Evolutionary conservation across 2,329 filamentous ascomycete species (phyloP).

Genomic region (Colletotrichum sp.): DNA sequence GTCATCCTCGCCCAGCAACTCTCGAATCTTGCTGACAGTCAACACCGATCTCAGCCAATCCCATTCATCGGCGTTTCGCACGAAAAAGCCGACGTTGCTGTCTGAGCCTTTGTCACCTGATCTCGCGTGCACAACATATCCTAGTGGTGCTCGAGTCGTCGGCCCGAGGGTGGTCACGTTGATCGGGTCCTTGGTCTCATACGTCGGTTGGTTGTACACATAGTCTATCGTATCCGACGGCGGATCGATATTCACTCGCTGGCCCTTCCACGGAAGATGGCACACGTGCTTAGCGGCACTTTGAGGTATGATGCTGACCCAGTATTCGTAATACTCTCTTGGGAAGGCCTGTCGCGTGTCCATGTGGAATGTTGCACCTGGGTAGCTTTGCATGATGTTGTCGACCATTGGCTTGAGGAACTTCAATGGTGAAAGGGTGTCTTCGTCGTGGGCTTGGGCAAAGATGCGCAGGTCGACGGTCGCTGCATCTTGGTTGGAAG

Average conservation of each 20-base stretch:
- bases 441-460: constrained; percentile 45
- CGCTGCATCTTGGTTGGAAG: constrained; percentile 48
- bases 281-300: constrained; percentile 23
- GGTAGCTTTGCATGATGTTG: constrained; percentile 47
- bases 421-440: constrained; percentile 36
- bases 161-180: constrained; percentile 29
- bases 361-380: constrained; percentile 44
- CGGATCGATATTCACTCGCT: constrained; percentile 21
- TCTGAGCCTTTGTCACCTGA: constrained; percentile 49
- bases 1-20: constrained; percentile 42
- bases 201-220: constrained; percentile 27
- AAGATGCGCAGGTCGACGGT: constrained; percentile 54
- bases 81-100: constrained; percentile 30
- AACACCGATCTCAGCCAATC: constrained; percentile 41
- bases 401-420: constrained; percentile 45
- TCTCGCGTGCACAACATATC: constrained; percentile 33
- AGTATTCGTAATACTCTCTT: constrained; percentile 25
- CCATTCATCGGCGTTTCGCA: constrained; percentile 24
- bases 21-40: constrained; percentile 40
- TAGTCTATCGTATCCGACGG: constrained; percentile 27
- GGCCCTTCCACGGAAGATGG: constrained; percentile 27
- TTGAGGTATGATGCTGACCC: constrained; percentile 28
- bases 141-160: constrained; percentile 30
- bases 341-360: constrained; percentile 35
- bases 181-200: constrained; percentile 30